Evolutionary conservation across 495 filamentous ascomycete species (phyloP).

Genomic region (Annulohypoxylon stygium): DNA sequence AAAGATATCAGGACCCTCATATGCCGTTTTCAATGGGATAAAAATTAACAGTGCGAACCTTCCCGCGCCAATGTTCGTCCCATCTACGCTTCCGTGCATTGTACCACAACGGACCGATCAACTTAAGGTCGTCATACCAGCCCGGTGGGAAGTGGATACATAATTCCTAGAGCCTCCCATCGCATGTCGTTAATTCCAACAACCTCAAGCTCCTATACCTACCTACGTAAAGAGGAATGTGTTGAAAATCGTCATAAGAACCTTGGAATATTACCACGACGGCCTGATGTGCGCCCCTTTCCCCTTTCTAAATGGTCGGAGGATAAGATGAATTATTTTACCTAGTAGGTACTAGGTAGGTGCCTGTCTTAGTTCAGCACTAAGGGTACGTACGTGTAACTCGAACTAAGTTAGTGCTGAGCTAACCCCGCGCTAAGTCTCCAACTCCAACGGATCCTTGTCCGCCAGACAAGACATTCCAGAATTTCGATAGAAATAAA

Average conservation of each 20-base stretch:
- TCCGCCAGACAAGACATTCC: conserved; percentile 10
- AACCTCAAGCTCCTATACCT: neutral
- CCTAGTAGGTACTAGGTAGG: neutral
- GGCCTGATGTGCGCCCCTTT: neutral
- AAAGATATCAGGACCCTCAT: neutral
- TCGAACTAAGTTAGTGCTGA: conserved; percentile 14
- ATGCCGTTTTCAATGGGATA: neutral
- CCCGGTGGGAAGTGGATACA: conserved; percentile 28
- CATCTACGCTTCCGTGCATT: conserved; percentile 7
- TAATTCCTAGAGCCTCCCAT: neutral
- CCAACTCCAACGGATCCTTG: conserved; percentile 20
- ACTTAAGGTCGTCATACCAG: conserved; percentile 17
- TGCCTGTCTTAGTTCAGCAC: conserved; percentile 2
- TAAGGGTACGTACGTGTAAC: neutral
- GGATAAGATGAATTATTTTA: conserved; percentile 1
- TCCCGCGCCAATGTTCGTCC: conserved; percentile 1
- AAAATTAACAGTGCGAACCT: conserved; percentile 9
- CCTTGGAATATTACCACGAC: neutral
- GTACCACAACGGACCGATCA: conserved; percentile 24
- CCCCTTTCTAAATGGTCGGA: neutral
- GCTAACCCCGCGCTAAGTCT: conserved; percentile 32
- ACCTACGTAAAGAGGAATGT: neutral
- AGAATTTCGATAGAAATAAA: conserved; percentile 18
- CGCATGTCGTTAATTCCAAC: neutral
- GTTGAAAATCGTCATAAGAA: neutral